These are phyloP conservation scores for Pulveroboletus sp. DNA, from an alignment of 768 basidiomycete species.

Conservation along the genomic window DNA sequence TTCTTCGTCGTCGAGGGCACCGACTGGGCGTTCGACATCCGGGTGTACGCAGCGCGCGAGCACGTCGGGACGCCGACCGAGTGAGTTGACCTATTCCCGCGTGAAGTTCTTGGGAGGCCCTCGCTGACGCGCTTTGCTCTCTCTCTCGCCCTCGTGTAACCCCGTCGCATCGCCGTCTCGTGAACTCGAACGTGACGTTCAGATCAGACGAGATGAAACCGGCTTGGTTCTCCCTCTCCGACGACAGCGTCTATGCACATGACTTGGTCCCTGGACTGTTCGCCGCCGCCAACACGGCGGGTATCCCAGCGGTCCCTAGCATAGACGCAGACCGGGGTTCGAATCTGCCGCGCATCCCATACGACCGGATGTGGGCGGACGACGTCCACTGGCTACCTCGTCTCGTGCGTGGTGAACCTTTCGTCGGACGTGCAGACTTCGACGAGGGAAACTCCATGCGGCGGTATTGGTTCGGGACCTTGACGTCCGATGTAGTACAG, in stretches of 20 bases:
- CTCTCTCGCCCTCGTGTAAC: too few species aligned
- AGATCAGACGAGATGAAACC: constrained; percentile 90
- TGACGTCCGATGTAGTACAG: too few species aligned
- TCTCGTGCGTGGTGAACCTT: constrained; percentile 40
- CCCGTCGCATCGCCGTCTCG: neutral
- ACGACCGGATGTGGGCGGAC: constrained; percentile 54
- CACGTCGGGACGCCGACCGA: constrained; percentile 61
- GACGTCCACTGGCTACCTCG: constrained; percentile 69
- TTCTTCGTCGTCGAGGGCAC: constrained; percentile 55
- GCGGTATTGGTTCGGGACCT: constrained; percentile 73
- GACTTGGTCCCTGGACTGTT: neutral
- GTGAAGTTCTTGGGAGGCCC: too few species aligned
- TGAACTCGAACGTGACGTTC: neutral
- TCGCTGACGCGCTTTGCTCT: neutral
- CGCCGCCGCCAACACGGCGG: too few species aligned
- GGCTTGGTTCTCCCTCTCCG: constrained; percentile 59
- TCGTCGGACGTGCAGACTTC: constrained; percentile 50
- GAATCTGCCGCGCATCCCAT: constrained; percentile 53
- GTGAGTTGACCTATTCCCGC: constrained; percentile 45
- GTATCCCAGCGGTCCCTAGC: too few species aligned
- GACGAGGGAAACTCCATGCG: constrained; percentile 81
- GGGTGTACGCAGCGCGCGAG: constrained; percentile 62
- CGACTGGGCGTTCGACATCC: constrained; percentile 66
- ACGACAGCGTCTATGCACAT: constrained; percentile 17
- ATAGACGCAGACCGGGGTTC: too few species aligned